phyloP scores from a whole-genome alignment of 257 asterid genomes.

The Leptodermis oblonga region DNA sequence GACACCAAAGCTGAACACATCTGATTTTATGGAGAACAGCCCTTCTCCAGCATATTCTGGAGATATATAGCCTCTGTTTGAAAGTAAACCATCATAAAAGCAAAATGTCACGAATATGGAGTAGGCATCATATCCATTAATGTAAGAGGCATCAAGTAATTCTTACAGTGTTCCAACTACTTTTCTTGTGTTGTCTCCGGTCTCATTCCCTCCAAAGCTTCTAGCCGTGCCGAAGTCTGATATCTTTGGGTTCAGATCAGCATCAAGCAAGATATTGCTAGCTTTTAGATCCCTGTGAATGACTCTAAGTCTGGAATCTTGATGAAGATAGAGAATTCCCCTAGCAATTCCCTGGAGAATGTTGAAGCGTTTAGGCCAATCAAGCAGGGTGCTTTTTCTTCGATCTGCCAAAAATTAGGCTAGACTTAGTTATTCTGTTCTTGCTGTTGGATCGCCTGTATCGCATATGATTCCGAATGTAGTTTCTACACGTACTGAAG shows the following conservation, averaged over 20 bases:
- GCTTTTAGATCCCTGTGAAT: slow-evolving; percentile 51
- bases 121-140: not conserved
- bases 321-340: slow-evolving; percentile 56
- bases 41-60: slow-evolving; percentile 33
- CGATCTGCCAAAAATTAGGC: slow-evolving; percentile 26
- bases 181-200: slow-evolving; percentile 37
- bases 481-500: no score
- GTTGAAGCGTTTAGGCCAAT: slow-evolving; percentile 44
- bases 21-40: slow-evolving; percentile 30
- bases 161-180: slow-evolving; percentile 55
- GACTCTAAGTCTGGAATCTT: slow-evolving; percentile 43
- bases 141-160: not conserved
- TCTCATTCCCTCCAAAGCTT: slow-evolving; percentile 39
- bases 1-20: slow-evolving; percentile 37
- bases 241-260: slow-evolving; percentile 46
- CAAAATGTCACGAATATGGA: not conserved
- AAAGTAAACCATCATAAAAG: not conserved
- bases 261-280: slow-evolving; percentile 47
- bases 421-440: not conserved
- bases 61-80: slow-evolving; percentile 29
- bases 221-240: slow-evolving; percentile 54
- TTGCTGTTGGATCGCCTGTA: not conserved
- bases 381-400: slow-evolving; percentile 16
- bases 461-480: no score
- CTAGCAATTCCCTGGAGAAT: slow-evolving; percentile 39